These are phyloP conservation scores for Myriosclerotinia scirpicola DNA, from an alignment of 2,329 filamentous ascomycete species.

Conservation along the genomic window DNA sequence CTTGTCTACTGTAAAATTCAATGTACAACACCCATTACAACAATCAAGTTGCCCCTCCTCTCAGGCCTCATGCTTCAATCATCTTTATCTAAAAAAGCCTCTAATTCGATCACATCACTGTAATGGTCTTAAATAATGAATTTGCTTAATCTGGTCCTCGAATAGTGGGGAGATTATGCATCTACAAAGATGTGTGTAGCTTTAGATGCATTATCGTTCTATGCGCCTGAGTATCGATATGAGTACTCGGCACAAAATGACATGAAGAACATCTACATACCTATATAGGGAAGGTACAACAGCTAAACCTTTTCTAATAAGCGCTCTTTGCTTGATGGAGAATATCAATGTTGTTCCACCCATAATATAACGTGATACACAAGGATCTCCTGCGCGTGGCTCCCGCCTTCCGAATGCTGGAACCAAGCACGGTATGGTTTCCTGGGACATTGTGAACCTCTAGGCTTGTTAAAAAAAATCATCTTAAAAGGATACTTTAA, in stretches of 20 bases:
- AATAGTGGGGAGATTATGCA: slow-evolving; percentile 17
- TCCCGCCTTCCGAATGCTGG: slow-evolving; percentile 34
- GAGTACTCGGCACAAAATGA: slow-evolving; percentile 4
- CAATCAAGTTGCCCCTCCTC: no score
- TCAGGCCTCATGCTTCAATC: background rate
- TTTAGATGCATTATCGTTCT: slow-evolving; percentile 20
- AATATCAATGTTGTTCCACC: slow-evolving; percentile 14
- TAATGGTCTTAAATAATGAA: background rate
- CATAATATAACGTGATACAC: slow-evolving; percentile 35
- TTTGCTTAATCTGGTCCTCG: background rate
- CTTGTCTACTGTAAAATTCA: no score
- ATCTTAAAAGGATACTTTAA: slow-evolving; percentile 20
- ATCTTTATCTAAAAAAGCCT: background rate
- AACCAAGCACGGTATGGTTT: slow-evolving; percentile 27
- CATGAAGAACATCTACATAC: slow-evolving; percentile 15
- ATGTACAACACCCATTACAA: no score
- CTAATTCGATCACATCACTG: background rate
- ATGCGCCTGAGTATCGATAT: slow-evolving; percentile 8
- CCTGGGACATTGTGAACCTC: slow-evolving; percentile 24
- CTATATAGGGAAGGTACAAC: slow-evolving; percentile 13
- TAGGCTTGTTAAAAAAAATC: slow-evolving; percentile 15
- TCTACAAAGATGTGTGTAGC: slow-evolving; percentile 15
- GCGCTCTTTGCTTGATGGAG: slow-evolving; percentile 20
- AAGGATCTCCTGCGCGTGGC: slow-evolving; percentile 31
- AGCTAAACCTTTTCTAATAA: slow-evolving; percentile 11